These are phyloP conservation scores for Phytophthora kernoviae DNA, from an alignment of 352 stramenopile genomes.

Conservation along the genomic window DNA sequence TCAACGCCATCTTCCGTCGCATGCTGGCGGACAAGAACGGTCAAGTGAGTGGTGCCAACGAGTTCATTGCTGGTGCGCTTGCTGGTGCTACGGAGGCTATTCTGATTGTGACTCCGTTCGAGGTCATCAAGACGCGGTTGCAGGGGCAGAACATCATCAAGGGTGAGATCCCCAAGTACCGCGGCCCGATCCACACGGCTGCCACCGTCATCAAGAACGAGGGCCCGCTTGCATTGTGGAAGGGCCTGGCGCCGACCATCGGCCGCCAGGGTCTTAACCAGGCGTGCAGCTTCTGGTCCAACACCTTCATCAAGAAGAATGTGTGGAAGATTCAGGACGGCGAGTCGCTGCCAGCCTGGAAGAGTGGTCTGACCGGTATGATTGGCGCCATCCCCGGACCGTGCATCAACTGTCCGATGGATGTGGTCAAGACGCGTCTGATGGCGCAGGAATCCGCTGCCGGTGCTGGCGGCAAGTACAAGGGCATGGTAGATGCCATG, in stretches of 20 bases:
- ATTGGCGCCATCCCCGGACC: conserved; percentile 84
- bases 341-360: conserved; percentile 91
- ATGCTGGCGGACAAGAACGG: conserved; percentile 79
- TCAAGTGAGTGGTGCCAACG: conserved; percentile 78
- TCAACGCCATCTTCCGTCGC: conserved; percentile 85
- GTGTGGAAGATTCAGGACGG: conserved; percentile 87
- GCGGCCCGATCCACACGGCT: conserved; percentile 91
- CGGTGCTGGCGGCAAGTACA: conserved; percentile 94
- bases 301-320: conserved; percentile 93
- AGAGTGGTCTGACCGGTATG: conserved; percentile 95
- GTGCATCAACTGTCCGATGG: conserved; percentile 90
- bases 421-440: conserved; percentile 98
- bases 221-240: conserved; percentile 94
- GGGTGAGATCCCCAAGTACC: conserved; percentile 86
- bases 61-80: conserved; percentile 91
- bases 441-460: conserved; percentile 91
- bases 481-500: conserved; percentile 91
- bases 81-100: conserved; percentile 96
- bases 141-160: conserved; percentile 92
- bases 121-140: conserved; percentile 99
- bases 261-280: conserved; percentile 98
- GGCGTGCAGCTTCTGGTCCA: conserved; percentile 97
- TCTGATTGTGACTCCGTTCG: conserved; percentile 97
- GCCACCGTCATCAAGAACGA: conserved; percentile 94
- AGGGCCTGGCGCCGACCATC: conserved; percentile 95